Percentiles rank a stretch among this genome's conserved stretches.
These are phyloP conservation scores for Xylaria sp. DNA, from an alignment of 2,329 filamentous ascomycete species.

Conservation along the genomic window DNA sequence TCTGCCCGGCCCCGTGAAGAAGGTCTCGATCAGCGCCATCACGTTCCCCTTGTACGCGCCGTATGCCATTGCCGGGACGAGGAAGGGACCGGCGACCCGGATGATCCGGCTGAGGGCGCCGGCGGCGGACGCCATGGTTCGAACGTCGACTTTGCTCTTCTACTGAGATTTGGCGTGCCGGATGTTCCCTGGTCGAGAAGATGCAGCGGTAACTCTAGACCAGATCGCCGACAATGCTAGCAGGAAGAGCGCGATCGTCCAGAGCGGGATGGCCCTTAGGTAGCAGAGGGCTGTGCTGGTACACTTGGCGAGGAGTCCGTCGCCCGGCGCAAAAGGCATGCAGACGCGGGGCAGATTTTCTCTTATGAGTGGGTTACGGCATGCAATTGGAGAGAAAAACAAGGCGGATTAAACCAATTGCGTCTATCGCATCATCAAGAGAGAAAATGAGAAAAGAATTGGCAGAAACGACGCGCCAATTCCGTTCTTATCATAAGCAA, in stretches of 20 bases:
- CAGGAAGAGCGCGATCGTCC: slow-evolving; percentile 37
- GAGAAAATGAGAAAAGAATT: too few relatives aligned
- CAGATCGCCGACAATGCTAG: slow-evolving; percentile 34
- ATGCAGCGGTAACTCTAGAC: slow-evolving; percentile 24
- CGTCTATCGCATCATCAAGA: too few relatives aligned
- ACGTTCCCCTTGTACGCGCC: slow-evolving; percentile 43
- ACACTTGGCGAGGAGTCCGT: slow-evolving; percentile 37
- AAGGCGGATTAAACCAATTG: neutral
- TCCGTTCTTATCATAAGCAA: too few relatives aligned
- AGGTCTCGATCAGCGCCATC: slow-evolving; percentile 35
- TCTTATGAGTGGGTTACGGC: neutral
- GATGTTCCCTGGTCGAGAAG: slow-evolving; percentile 6
- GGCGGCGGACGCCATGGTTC: slow-evolving; percentile 28
- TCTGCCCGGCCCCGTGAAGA: slow-evolving; percentile 51
- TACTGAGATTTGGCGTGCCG: slow-evolving; percentile 5
- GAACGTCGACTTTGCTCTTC: slow-evolving; percentile 7
- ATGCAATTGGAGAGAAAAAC: neutral
- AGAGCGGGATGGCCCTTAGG: slow-evolving; percentile 38
- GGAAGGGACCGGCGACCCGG: slow-evolving; percentile 33
- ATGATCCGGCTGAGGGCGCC: slow-evolving; percentile 20
- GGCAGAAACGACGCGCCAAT: too few relatives aligned
- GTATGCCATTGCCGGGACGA: slow-evolving; percentile 44
- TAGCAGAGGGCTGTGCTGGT: slow-evolving; percentile 39
- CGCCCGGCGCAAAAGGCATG: slow-evolving; percentile 27
- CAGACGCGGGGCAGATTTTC: slow-evolving; percentile 1